A percentile compares a stretch with the other conserved stretches of the same genome.
These are phyloP conservation scores for Xylariales sp. DNA, from an alignment of 2,329 filamentous ascomycete genomes.

Conservation along the genomic window DNA sequence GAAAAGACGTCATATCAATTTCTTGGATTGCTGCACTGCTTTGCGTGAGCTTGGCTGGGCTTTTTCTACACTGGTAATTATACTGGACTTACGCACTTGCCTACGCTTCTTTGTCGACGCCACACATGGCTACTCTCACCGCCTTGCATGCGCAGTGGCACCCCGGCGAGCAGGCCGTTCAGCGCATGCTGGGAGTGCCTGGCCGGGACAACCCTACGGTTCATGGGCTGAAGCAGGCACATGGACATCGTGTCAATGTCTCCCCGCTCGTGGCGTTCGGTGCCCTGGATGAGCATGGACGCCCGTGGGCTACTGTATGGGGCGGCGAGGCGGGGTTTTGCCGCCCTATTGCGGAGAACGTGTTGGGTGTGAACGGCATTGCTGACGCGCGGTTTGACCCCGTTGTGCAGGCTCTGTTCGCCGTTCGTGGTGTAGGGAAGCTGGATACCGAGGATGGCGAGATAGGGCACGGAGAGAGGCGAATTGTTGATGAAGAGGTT, in stretches of 20 bases:
- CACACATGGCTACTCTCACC: slow-evolving; percentile 37
- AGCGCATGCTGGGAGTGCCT: slow-evolving; percentile 69
- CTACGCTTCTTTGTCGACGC: slow-evolving; percentile 26
- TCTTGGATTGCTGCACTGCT: neutral
- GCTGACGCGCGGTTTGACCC: slow-evolving; percentile 76
- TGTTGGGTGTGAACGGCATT: slow-evolving; percentile 71
- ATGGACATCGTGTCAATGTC: slow-evolving; percentile 68
- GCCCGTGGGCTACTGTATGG: slow-evolving; percentile 83
- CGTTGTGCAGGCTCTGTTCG: slow-evolving; percentile 72
- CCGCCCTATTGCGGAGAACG: slow-evolving; percentile 67
- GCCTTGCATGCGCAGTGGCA: slow-evolving; percentile 61
- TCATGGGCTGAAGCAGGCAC: slow-evolving; percentile 69
- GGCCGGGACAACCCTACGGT: slow-evolving; percentile 73
- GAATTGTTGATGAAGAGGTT: slow-evolving; percentile 41
- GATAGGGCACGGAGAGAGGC: slow-evolving; percentile 45
- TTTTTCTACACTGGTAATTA: neutral
- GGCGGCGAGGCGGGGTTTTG: slow-evolving; percentile 79
- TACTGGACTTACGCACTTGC: neutral
- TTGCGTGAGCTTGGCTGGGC: neutral
- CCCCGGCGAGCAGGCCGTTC: slow-evolving; percentile 74
- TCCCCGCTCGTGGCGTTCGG: slow-evolving; percentile 80
- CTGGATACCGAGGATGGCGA: slow-evolving; percentile 37
- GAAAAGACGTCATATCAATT: neutral
- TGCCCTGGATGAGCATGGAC: slow-evolving; percentile 71
- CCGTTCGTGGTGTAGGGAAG: slow-evolving; percentile 51